Conservation (phyloP, 2,329 filamentous ascomycete species). For the Curvularia eragrostidis region DNA sequence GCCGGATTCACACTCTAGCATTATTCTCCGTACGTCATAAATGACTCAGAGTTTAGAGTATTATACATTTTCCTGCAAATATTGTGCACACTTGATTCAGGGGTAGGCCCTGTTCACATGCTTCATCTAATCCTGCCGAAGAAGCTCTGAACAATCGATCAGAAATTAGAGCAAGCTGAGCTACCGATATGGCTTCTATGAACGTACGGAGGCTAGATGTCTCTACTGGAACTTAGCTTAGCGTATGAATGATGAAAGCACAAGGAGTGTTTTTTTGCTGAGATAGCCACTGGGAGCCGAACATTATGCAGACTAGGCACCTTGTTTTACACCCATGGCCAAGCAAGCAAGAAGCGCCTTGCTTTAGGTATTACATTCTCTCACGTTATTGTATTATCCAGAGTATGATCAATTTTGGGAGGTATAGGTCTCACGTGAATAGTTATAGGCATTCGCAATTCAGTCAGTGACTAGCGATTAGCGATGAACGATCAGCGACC, state of each 20-base stretch:
- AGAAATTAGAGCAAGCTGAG: neutral
- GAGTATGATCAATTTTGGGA: neutral
- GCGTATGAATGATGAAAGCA: too few species aligned
- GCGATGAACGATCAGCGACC: neutral
- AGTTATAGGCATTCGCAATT: neutral
- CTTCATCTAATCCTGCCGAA: neutral
- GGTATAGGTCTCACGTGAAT: neutral
- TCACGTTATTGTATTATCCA: too few species aligned
- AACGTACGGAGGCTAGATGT: neutral
- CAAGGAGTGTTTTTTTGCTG: neutral
- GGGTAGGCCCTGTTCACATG: constrained; percentile 2
- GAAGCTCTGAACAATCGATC: neutral
- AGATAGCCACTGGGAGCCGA: neutral
- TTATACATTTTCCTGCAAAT: neutral
- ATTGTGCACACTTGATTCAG: constrained; percentile 7
- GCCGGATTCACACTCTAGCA: neutral
- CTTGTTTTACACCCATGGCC: neutral
- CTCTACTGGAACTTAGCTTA: neutral
- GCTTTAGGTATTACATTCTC: neutral
- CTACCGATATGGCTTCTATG: neutral
- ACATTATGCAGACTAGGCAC: neutral
- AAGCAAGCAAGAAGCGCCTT: neutral
- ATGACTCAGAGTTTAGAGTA: neutral
- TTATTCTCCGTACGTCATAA: neutral
- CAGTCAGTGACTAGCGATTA: neutral